Conservation (phyloP, 2,329 filamentous ascomycete genomes). For the Cytospora leucostoma region DNA sequence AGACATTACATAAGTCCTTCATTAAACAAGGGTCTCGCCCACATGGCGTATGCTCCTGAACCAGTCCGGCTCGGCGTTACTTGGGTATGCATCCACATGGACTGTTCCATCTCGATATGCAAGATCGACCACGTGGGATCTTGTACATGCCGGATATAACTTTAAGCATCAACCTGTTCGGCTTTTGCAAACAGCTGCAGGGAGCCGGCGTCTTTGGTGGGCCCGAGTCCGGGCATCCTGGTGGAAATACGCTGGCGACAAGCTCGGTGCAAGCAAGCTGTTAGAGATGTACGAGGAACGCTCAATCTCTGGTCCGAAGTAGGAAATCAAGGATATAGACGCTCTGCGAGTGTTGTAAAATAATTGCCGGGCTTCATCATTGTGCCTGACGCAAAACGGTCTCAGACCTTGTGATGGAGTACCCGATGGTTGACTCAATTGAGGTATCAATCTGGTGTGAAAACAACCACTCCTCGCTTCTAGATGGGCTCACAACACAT, state of each 20-base stretch:
- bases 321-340: not conserved
- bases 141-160: constrained; percentile 23
- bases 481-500: constrained; percentile 45
- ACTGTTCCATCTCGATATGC: constrained; percentile 16
- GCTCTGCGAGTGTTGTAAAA: not conserved
- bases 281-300: constrained; percentile 12
- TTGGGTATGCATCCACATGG: constrained; percentile 20
- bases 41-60: constrained; percentile 53
- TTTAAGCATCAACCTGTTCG: constrained; percentile 22
- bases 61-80: constrained; percentile 51
- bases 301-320: constrained; percentile 3
- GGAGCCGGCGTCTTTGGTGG: constrained; percentile 16
- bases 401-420: constrained; percentile 62
- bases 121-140: constrained; percentile 10
- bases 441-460: constrained; percentile 55
- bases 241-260: constrained; percentile 12
- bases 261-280: constrained; percentile 21
- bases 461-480: constrained; percentile 55
- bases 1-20: constrained; percentile 59
- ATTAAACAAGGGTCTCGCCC: constrained; percentile 55
- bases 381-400: constrained; percentile 63
- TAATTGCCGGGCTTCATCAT: constrained; percentile 43
- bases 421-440: constrained; percentile 62
- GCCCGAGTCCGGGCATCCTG: constrained; percentile 16
- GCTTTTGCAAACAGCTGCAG: constrained; percentile 12